Conservation (phyloP, 139 green algal genomes). For the Coccomyxa sp. region DNA sequence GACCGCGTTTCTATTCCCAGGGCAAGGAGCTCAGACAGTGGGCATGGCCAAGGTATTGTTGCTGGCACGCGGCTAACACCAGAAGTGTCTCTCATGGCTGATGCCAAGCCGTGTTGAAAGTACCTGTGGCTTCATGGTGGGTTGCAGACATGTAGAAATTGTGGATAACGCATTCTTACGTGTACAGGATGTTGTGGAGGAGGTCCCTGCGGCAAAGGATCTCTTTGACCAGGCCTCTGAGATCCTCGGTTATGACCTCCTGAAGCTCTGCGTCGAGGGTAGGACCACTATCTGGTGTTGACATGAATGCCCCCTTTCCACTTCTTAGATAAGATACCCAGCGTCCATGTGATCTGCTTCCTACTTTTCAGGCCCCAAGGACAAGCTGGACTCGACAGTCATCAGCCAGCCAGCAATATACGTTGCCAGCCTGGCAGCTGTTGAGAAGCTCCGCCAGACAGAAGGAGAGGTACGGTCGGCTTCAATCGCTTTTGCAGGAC, state of each 20-base stretch:
- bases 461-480: constrained; percentile 49
- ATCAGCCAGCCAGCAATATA: constrained; percentile 98
- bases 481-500: not conserved
- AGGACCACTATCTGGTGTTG: not conserved
- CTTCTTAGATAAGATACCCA: not conserved
- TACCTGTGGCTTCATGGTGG: no score
- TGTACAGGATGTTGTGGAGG: constrained; percentile 64
- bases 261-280: constrained; percentile 84
- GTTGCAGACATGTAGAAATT: no score
- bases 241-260: constrained; percentile 96
- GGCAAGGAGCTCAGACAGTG: constrained; percentile 81
- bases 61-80: not conserved
- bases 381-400: constrained; percentile 93
- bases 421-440: constrained; percentile 86
- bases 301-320: not conserved
- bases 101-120: not conserved
- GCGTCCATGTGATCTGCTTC: not conserved
- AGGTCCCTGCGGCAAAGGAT: constrained; percentile 79
- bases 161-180: not conserved
- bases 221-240: constrained; percentile 93
- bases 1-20: constrained; percentile 93
- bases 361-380: constrained; percentile 75
- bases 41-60: constrained; percentile 65
- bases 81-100: not conserved
- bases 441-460: constrained; percentile 87